Base-by-base conservation (phyloP, 2,329 filamentous ascomycete genomes). In the Aureobasidium sp. region DNA sequence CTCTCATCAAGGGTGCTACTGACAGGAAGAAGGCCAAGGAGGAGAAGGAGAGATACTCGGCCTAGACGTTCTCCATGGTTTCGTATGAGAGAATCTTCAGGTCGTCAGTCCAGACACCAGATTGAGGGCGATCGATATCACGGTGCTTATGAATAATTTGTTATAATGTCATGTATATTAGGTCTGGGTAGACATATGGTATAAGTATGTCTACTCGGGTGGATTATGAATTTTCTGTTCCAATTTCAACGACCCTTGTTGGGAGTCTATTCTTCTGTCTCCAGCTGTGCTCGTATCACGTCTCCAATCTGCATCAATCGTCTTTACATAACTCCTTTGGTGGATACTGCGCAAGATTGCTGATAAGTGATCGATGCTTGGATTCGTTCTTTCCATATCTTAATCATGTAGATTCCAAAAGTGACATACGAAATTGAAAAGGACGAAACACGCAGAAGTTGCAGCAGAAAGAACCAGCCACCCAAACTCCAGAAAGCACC, bases 1-100 rank as follows among this genome's bases (percentile, higher is more conserved):
- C 68, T 21, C 63, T 77, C 51, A 70, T 80, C 68, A 79, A 77
- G 70, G 76, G 76, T 42, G 76, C 75, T 5, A 76, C 70, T 49
- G 72, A 78, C 62, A 70, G 66, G 62, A 64, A 65, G 27, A 70
- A 68, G 66, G 66, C 64, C 29, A 69, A 67, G 65, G 66, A 69
- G 39, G 68, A 67, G 64, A 66, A 67, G 58, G 63, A 66, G 59
- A 64, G 64, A 45, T 65, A 69, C 59, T 59, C 60, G 6, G 58
- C 58, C 32, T 62, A 51, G 54, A 16, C 42, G 14, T 25, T 27
- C 7, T 8, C 25, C 30, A 30, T 7, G 7, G n/a, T n/a, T 37
- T 37, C 21, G 3, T 21, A 27, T 27, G n/a, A 50, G n/a, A 27
- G 4, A 6, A 27, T 4, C 2, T 1, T 16, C 9, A 27, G 16